Conservation (phyloP, 2,329 filamentous ascomycete genomes). For the Colletotrichum camelliae region DNA sequence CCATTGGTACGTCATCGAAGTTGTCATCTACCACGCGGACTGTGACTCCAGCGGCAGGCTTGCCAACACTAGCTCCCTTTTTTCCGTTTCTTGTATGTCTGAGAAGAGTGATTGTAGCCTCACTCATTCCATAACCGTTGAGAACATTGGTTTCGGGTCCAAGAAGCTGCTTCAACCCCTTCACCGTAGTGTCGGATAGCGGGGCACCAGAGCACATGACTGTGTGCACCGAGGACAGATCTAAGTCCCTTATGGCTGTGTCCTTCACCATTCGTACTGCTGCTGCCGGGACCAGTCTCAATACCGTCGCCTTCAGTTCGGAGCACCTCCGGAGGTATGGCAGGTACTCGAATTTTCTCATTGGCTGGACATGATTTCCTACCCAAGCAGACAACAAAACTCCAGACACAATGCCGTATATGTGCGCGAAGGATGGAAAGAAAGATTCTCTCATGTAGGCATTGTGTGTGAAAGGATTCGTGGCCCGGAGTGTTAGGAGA, state of each 20-base stretch:
- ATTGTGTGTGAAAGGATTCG: constrained; percentile 28
- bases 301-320: constrained; percentile 23
- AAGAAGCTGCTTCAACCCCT: constrained; percentile 15
- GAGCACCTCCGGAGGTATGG: constrained; percentile 25
- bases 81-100: constrained; percentile 19
- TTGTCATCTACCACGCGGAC: not conserved
- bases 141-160: constrained; percentile 18
- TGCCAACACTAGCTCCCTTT: constrained; percentile 13
- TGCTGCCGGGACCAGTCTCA: constrained; percentile 27
- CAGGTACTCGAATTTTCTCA: constrained; percentile 26
- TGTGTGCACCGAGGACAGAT: not conserved
- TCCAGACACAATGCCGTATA: constrained; percentile 29
- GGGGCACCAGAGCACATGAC: not conserved
- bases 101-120: constrained; percentile 25
- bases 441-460: constrained; percentile 29
- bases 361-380: constrained; percentile 25
- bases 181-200: constrained; percentile 24
- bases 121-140: constrained; percentile 31
- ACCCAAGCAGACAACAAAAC: constrained; percentile 26
- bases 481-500: constrained; percentile 23
- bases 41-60: not conserved
- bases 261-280: constrained; percentile 27
- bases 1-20: not conserved
- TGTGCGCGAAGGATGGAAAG: constrained; percentile 30
- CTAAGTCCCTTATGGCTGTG: not conserved